Percentiles rank a stretch among this genome's conserved stretches.
Conservation (phyloP, 106 monocot species). For the Dendrobium officinale region DNA sequence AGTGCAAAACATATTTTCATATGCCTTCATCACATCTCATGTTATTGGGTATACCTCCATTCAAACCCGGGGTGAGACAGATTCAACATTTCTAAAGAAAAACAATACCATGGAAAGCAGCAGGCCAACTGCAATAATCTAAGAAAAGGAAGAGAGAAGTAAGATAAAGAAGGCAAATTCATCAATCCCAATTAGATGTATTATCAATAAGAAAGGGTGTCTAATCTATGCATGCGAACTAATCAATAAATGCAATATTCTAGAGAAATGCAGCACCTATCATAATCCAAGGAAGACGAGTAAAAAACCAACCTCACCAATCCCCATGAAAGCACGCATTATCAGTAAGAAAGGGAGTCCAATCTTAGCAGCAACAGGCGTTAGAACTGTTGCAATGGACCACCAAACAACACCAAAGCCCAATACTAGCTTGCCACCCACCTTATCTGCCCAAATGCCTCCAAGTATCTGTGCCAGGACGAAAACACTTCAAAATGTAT, state of each 20-base stretch:
- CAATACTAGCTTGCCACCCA: constrained; percentile 87
- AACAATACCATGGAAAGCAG: too few relatives aligned
- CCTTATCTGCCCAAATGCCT: constrained; percentile 92
- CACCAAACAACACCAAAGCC: constrained; percentile 99
- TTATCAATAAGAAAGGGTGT: too few relatives aligned
- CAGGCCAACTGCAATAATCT: too few relatives aligned
- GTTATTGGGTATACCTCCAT: too few relatives aligned
- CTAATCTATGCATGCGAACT: background rate
- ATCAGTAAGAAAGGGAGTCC: constrained; percentile 86
- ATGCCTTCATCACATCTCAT: too few relatives aligned
- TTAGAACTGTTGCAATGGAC: constrained; percentile 91
- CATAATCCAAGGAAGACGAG: background rate
- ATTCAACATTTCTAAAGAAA: too few relatives aligned
- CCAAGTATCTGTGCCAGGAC: constrained; percentile 58
- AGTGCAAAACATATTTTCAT: too few relatives aligned
- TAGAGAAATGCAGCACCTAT: background rate
- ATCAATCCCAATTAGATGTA: too few relatives aligned
- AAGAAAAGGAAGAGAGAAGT: too few relatives aligned
- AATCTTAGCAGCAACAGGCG: constrained; percentile 80
- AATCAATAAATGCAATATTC: background rate
- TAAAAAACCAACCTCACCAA: constrained; percentile 74
- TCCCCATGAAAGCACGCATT: constrained; percentile 96
- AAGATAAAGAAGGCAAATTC: too few relatives aligned
- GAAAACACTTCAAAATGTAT: background rate
- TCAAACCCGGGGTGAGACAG: too few relatives aligned